Evolutionary conservation across 306 rosid genomes (phyloP).

Genomic region (Potentilla sterilis): DNA sequence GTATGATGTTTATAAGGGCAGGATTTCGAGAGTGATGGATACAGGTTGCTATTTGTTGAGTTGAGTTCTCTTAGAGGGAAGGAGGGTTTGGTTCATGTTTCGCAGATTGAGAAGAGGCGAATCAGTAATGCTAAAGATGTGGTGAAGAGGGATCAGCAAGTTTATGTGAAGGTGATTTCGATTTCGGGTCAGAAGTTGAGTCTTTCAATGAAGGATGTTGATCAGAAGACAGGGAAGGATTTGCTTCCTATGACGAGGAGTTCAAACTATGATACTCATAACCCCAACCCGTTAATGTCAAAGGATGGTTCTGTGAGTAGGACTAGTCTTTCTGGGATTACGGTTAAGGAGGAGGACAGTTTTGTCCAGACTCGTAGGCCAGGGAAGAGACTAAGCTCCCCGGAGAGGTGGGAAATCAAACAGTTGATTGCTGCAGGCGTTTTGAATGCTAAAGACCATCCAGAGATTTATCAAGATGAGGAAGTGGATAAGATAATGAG

Average conservation of each 20-base stretch:
- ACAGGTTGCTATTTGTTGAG: conserved; percentile 79
- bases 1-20: conserved; percentile 69
- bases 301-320: conserved; percentile 56
- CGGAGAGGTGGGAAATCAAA: conserved; percentile 85
- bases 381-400: conserved; percentile 82
- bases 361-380: conserved; percentile 59
- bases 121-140: conserved; percentile 72
- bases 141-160: conserved; percentile 78
- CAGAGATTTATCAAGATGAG: conserved; percentile 52
- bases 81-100: conserved; percentile 85
- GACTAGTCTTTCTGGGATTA: conserved; percentile 78
- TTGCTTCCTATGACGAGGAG: conserved; percentile 72
- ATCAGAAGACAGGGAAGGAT: conserved; percentile 70
- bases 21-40: conserved; percentile 78
- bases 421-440: conserved; percentile 84
- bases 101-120: conserved; percentile 73
- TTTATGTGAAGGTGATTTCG: conserved; percentile 72
- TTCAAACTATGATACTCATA: conserved; percentile 39
- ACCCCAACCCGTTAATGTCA: conserved; percentile 54
- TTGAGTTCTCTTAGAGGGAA: conserved; percentile 65
- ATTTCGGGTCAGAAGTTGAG: conserved; percentile 76
- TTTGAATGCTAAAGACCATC: conserved; percentile 58
- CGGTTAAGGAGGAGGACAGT: conserved; percentile 64
- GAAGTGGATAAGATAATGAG: conserved; percentile 61
- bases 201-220: conserved; percentile 84